Percentiles rank a stretch among this genome's conserved stretches.
phyloP scores from a whole-genome alignment of 352 stramenopile species.

The Phytophthora sp. region DNA sequence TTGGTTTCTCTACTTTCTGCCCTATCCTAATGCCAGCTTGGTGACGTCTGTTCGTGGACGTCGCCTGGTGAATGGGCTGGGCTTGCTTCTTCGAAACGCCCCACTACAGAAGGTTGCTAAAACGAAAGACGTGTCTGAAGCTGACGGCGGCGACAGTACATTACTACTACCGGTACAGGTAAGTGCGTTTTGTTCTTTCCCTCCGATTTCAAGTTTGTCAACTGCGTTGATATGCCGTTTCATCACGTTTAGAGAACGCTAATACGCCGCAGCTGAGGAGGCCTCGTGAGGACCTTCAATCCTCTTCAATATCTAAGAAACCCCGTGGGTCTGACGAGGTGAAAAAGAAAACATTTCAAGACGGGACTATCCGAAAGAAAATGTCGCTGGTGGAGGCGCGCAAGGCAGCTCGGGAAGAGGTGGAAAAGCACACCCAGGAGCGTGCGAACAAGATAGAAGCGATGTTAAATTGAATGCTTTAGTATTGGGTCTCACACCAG shows the following conservation, averaged over 20 bases:
- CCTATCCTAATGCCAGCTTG: no score
- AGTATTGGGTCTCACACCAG: no score
- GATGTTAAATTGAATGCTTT: not conserved
- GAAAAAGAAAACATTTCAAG: not conserved
- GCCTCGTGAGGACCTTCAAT: not conserved
- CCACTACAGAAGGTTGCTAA: no score
- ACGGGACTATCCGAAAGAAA: not conserved
- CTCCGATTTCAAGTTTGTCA: not conserved
- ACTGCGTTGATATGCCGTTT: not conserved
- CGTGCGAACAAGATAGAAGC: constrained; percentile 7
- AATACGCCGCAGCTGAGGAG: not conserved
- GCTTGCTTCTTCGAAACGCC: no score
- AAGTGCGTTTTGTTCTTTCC: not conserved
- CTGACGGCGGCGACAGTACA: not conserved
- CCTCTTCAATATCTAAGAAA: not conserved
- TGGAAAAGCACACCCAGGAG: not conserved
- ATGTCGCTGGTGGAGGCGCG: constrained; percentile 10
- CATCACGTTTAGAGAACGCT: not conserved
- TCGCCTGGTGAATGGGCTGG: no score
- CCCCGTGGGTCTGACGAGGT: not conserved
- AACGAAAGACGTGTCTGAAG: not conserved
- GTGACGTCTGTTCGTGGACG: no score
- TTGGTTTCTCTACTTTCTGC: no score
- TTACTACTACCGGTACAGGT: not conserved
- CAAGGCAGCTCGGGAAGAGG: constrained; percentile 4